These are phyloP conservation scores for Acrodontium crateriforme DNA, from an alignment of 2,329 filamentous ascomycete genomes.

Conservation along the genomic window DNA sequence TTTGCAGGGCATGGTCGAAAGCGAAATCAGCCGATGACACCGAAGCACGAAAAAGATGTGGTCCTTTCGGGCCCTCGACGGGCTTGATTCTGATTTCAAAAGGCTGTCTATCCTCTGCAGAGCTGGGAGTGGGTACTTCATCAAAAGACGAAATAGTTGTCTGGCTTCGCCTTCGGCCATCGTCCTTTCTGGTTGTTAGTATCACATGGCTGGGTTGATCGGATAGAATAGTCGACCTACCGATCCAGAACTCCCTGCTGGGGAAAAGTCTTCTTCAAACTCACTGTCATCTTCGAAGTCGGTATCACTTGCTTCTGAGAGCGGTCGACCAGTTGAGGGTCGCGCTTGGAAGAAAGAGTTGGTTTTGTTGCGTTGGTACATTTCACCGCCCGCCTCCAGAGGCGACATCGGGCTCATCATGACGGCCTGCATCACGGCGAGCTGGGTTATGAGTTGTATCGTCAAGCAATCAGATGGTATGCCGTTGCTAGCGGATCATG, in stretches of 20 bases:
- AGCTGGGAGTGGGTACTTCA: slow-evolving; percentile 65
- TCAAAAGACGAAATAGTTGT: slow-evolving; percentile 81
- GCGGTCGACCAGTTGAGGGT: slow-evolving; percentile 25
- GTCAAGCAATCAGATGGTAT: no score
- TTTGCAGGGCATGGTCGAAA: slow-evolving; percentile 43
- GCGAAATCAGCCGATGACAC: slow-evolving; percentile 41
- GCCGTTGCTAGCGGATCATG: slow-evolving; percentile 12
- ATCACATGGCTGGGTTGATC: slow-evolving; percentile 3
- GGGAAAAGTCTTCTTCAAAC: slow-evolving; percentile 35
- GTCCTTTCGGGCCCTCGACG: slow-evolving; percentile 68
- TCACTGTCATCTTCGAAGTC: slow-evolving; percentile 58
- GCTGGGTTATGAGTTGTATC: no score
- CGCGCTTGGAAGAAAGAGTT: slow-evolving; percentile 49
- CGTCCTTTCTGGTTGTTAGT: slow-evolving; percentile 14
- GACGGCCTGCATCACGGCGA: slow-evolving; percentile 28
- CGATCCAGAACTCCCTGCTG: slow-evolving; percentile 55
- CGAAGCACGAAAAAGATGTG: slow-evolving; percentile 71
- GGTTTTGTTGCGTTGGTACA: slow-evolving; percentile 35
- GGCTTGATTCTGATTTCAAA: slow-evolving; percentile 53
- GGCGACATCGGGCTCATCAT: slow-evolving; percentile 30
- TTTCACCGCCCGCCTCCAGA: slow-evolving; percentile 29
- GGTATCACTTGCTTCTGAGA: slow-evolving; percentile 40
- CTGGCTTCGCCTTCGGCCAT: slow-evolving; percentile 56
- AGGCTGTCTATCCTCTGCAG: slow-evolving; percentile 40
- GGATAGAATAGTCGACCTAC: slow-evolving; percentile 35